Evolutionary conservation across 2,329 filamentous ascomycete genomes (phyloP).

Genomic region (Passalora sequoiae): DNA sequence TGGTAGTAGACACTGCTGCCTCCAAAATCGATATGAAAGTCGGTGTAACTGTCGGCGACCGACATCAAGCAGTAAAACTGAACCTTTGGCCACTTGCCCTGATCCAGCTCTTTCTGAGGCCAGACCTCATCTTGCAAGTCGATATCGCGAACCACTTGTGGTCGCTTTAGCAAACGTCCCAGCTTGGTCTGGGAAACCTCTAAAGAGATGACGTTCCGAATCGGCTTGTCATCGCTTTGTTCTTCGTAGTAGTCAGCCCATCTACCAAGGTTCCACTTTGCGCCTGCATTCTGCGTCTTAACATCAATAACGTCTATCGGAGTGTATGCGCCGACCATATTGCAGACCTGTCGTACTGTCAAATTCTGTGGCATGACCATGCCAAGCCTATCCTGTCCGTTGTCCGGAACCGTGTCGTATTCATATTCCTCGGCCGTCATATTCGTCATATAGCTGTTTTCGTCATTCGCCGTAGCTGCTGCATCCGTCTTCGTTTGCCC

Average conservation of each 20-base stretch:
- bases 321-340: conserved; percentile 59
- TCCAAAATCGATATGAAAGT: conserved; percentile 68
- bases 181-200: conserved; percentile 62
- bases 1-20: conserved; percentile 68
- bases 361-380: conserved; percentile 63
- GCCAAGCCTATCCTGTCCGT: conserved; percentile 60
- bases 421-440: conserved; percentile 39
- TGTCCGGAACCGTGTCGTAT: conserved; percentile 49
- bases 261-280: conserved; percentile 59
- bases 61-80: conserved; percentile 68
- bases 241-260: conserved; percentile 67
- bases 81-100: conserved; percentile 57
- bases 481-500: conserved; percentile 6
- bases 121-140: conserved; percentile 54
- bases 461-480: conserved; percentile 13
- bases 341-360: conserved; percentile 58
- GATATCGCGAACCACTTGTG: conserved; percentile 61
- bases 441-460: conserved; percentile 27
- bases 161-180: conserved; percentile 57
- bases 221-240: conserved; percentile 53
- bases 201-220: conserved; percentile 65
- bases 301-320: conserved; percentile 64
- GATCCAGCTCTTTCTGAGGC: conserved; percentile 49
- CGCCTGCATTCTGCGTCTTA: conserved; percentile 62
- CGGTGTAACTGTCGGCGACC: conserved; percentile 64